A percentile compares a stretch with the other conserved stretches of the same genome.
phyloP scores from a whole-genome alignment of 2,329 filamentous ascomycete species.

The Talaromyces atroroseus region DNA sequence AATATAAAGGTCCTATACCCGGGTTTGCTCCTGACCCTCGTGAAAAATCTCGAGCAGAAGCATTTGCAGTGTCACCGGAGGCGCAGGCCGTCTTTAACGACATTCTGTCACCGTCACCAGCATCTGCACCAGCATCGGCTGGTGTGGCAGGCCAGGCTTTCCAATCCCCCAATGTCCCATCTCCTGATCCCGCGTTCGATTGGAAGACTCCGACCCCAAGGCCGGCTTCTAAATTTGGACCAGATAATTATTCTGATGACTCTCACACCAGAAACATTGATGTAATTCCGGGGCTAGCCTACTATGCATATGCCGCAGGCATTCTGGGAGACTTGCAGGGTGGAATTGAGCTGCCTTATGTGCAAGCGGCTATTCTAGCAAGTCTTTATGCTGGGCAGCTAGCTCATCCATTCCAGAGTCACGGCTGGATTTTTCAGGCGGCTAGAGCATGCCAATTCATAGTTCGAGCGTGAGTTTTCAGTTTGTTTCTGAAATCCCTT shows the following conservation, averaged over 20 bases:
- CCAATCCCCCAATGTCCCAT: constrained; percentile 18
- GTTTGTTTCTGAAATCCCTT: not conserved
- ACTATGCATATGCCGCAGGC: constrained; percentile 79
- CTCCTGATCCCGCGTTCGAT: constrained; percentile 16
- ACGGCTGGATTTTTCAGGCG: constrained; percentile 60
- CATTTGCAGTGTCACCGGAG: constrained; percentile 15
- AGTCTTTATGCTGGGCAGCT: constrained; percentile 86
- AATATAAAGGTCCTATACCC: constrained; percentile 45
- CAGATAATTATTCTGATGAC: constrained; percentile 17
- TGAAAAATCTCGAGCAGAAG: not conserved
- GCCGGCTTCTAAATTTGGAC: constrained; percentile 12
- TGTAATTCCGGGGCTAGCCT: constrained; percentile 80
- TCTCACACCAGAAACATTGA: constrained; percentile 62
- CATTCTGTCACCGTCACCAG: constrained; percentile 22
- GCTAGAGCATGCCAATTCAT: constrained; percentile 63
- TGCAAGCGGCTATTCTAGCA: constrained; percentile 78
- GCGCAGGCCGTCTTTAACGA: constrained; percentile 15
- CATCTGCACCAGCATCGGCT: not conserved
- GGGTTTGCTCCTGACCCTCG: constrained; percentile 44
- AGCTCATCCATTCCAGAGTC: constrained; percentile 80
- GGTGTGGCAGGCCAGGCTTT: constrained; percentile 20
- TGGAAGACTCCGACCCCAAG: constrained; percentile 14
- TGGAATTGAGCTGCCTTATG: constrained; percentile 72
- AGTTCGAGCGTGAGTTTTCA: constrained; percentile 60
- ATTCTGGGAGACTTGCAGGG: constrained; percentile 79